phyloP scores from a whole-genome alignment of 1,284 basidiomycete genomes.

The Tetrapyrgos nigripes region DNA sequence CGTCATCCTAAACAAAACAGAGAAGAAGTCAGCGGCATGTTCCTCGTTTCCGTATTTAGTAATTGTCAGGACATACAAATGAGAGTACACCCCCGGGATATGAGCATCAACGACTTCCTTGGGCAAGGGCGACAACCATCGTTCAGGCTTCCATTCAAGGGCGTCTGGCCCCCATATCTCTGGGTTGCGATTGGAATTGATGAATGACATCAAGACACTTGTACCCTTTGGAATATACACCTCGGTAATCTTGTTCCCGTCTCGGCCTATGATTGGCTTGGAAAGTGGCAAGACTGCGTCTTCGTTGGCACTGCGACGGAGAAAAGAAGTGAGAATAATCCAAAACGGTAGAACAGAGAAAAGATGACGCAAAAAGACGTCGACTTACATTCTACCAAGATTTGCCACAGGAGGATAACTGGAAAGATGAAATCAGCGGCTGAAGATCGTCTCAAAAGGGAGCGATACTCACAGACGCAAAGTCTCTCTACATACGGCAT shows the following conservation, averaged over 20 bases:
- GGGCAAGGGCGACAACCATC: background rate
- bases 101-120: background rate
- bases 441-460: background rate
- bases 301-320: conserved; percentile 5
- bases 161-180: conserved; percentile 34
- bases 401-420: conserved; percentile 25
- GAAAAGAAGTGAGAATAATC: conserved; percentile 8
- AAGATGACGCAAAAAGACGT: conserved; percentile 37
- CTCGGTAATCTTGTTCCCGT: conserved; percentile 28
- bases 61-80: conserved; percentile 18
- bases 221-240: conserved; percentile 40
- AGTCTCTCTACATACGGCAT: conserved; percentile 50
- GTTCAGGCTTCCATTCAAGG: conserved; percentile 29
- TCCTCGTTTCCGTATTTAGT: background rate
- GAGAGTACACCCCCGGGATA: conserved; percentile 4
- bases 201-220: conserved; percentile 30
- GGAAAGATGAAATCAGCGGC: background rate
- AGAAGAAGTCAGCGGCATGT: background rate
- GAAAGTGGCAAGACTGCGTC: conserved; percentile 38
- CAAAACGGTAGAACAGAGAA: conserved; percentile 32
- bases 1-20: conserved; percentile 1
- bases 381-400: background rate
- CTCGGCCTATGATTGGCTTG: conserved; percentile 29
- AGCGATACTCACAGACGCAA: conserved; percentile 41
- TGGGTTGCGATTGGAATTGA: conserved; percentile 23